Conservation (phyloP, 768 basidiomycete genomes). For the Pleurotus eryngii region DNA sequence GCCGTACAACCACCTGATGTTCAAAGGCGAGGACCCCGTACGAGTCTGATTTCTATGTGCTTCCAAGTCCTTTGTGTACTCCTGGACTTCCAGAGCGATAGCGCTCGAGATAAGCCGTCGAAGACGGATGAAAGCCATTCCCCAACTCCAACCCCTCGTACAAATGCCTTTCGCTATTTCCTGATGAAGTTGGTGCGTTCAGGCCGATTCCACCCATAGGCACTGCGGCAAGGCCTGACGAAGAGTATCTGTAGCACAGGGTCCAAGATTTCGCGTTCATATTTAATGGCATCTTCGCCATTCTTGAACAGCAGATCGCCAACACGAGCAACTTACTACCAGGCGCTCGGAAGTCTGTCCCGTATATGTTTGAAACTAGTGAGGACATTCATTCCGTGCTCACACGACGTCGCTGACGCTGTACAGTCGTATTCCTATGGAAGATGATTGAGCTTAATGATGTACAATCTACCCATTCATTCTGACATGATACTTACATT, state of each 20-base stretch:
- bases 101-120: constrained; percentile 53
- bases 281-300: constrained; percentile 62
- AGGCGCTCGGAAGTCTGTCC: constrained; percentile 79
- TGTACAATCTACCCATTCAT: constrained; percentile 35
- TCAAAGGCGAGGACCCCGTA: constrained; percentile 81
- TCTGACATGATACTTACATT: neutral
- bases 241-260: constrained; percentile 30
- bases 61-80: constrained; percentile 76
- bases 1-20: constrained; percentile 88
- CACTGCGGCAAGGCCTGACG: too few relatives aligned
- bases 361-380: constrained; percentile 83
- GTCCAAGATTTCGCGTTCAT: constrained; percentile 87
- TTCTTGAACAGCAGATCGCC: constrained; percentile 74
- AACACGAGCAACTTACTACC: constrained; percentile 75
- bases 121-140: constrained; percentile 40
- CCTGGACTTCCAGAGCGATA: constrained; percentile 79
- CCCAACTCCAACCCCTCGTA: constrained; percentile 53
- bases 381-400: constrained; percentile 23
- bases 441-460: constrained; percentile 92
- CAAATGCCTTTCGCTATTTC: constrained; percentile 92
- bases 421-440: constrained; percentile 78
- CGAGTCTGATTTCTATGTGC: constrained; percentile 68
- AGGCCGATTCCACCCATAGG: too few relatives aligned
- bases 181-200: constrained; percentile 77
- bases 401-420: neutral